Base-by-base conservation (phyloP, 108 stramenopile species). In the Nitzschia putrida region DNA sequence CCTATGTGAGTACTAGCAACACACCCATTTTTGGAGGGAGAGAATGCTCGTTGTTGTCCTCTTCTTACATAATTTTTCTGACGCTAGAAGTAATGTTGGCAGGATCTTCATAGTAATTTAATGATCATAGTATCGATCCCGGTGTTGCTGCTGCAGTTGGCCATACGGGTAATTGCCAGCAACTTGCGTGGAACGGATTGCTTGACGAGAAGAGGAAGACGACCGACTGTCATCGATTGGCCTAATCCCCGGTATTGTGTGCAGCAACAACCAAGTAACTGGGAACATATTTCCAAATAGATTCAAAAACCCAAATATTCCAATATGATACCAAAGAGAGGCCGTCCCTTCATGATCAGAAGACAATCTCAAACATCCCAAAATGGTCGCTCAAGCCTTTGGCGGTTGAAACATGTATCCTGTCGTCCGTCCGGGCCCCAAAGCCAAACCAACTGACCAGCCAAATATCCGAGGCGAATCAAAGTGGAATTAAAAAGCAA, bases 401-500 rank as follows among this genome's bases (percentile, higher is more conserved):
- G 75, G 78, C 23, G 90, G 92, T 83, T 96, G 88, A 23, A 96
- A 69, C 71, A 98, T 92, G 73, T 93, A 96, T 10, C 90, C 86
- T 12, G 83, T 74, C 24, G 90, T 89, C 21, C 94, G 83, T 34
- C 88, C 87, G 9, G 96, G 96, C 0, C 97, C 97, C 66, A 98
- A 76, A 18, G 93, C 85, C 37, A 95, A 76, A 9, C 97, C 95
- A 6, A 73, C 81, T 38, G 95, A 86, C 54, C 94, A 87, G 90
- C 72, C 16, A 97, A 53, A 71, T 97, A 96, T 0, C 97, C 97
- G 40, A 97, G 57, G 20, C 97, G 83, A 81, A 97, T 85, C 41
- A 97, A 73, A 16, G 89, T 88, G 76, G 95, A 94, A 73, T 97
- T 95, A 81, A 97, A 97, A 78, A 97, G 95, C n/a, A 97, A 83